Base-by-base conservation (phyloP, 1,284 basidiomycete species). In the Ceratobasidium papillatum region DNA sequence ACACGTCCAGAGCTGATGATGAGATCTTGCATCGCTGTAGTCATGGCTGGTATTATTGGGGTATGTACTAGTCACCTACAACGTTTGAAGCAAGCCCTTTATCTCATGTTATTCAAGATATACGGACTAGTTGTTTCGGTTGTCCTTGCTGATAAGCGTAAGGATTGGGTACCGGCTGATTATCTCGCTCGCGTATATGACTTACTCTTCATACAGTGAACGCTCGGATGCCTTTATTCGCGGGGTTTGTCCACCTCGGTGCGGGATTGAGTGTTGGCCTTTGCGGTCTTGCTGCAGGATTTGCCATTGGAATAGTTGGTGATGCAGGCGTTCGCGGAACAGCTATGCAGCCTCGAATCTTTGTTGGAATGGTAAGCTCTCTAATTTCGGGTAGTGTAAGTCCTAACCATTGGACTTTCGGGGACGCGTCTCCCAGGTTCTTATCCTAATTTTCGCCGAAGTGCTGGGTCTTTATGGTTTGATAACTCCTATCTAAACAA, bases 11-110 rank as follows among this genome's bases (percentile, higher is more conserved):
- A 96, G 86, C 87, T 94, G 79, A 94, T 96, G 91, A 95, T 96
- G 93, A 94, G 88, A 89, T 97, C 93, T 88, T 91, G 95, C 77
- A 92, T 99, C 78, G 97, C 97, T 72, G 96, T 99, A 82, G 93
- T 99, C 84, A 99, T 99, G 96, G 95, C 96, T 87, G 96, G 96
- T 95, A 99, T 99, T 86, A 96, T 98, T 84, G 95, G 93, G 81
- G 94, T 96, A 78, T 79, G 89, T n/a, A n/a, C n/a, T n/a, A n/a
- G n/a, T 87, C 75, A 72, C 52, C 54, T 56, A 27, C 51, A 43
- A 43, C 11, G 43, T 71, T 41, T 30, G 25, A 11, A 75, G 1
- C 47, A 34, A 77, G 30, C 1, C 56, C 38, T 11, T 41, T 17
- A 34, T 9, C 51, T n/a, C 19, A 14, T 38, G 51, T 27, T 27